phyloP scores from a whole-genome alignment of 208 protist genomes.

The Herpetomonas tarakana region DNA sequence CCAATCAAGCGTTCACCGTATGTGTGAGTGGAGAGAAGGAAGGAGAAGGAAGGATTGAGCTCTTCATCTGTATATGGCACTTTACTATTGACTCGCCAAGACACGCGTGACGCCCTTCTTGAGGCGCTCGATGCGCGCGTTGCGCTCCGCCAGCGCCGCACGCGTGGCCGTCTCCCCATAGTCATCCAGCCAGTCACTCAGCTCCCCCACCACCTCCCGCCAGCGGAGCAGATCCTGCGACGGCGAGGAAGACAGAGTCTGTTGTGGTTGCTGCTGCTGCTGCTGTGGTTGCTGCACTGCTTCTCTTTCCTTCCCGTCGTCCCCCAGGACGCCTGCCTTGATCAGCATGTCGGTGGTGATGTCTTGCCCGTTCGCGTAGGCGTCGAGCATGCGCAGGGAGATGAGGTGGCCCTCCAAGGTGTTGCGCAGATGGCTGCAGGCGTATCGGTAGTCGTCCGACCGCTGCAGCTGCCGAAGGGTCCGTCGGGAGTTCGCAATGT shows the following conservation, averaged over 20 bases:
- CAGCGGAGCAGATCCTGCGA: slow-evolving; percentile 12
- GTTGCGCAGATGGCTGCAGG: slow-evolving; percentile 54
- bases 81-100: no score
- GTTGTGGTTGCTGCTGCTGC: no score
- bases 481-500: slow-evolving; percentile 24
- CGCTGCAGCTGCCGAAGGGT: slow-evolving; percentile 39
- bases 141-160: slow-evolving; percentile 27
- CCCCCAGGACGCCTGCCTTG: slow-evolving; percentile 44
- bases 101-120: neutral
- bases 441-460: slow-evolving; percentile 42
- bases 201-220: slow-evolving; percentile 25
- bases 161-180: slow-evolving; percentile 31
- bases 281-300: neutral
- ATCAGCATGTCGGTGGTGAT: slow-evolving; percentile 5
- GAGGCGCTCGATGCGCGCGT: neutral
- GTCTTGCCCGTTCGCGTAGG: neutral
- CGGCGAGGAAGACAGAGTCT: neutral
- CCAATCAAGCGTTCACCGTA: no score
- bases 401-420: slow-evolving; percentile 57
- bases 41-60: no score
- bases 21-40: no score
- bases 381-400: slow-evolving; percentile 4
- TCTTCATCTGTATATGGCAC: no score
- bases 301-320: neutral
- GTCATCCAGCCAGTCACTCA: slow-evolving; percentile 57